Percentiles rank a stretch among this genome's conserved stretches.
Conservation (phyloP, 176 grass and related monocot species). For the Musa itinerans region DNA sequence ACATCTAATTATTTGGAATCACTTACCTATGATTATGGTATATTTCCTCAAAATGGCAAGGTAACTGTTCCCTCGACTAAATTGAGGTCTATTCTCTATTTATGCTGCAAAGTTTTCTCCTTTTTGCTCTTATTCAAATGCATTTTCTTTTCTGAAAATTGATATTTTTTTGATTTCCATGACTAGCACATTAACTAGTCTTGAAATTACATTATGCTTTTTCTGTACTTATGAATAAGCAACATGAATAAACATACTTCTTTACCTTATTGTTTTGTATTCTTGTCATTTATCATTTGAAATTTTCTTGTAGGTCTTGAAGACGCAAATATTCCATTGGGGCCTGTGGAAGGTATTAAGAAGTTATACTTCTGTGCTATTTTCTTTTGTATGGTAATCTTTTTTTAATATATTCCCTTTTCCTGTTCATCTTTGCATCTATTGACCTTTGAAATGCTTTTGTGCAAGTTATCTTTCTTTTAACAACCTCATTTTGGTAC, state of each 20-base stretch:
- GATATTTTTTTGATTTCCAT: neutral
- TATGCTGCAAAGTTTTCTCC: neutral
- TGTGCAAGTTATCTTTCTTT: neutral
- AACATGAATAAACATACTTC: neutral
- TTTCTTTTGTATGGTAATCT: neutral
- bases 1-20: no score
- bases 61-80: no score
- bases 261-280: neutral
- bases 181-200: neutral
- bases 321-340: slow-evolving; percentile 75
- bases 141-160: no score
- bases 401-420: neutral
- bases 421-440: neutral
- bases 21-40: no score
- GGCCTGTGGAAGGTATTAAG: slow-evolving; percentile 70
- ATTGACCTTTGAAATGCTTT: neutral
- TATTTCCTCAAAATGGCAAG: no score
- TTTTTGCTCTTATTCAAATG: neutral
- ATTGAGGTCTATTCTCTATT: neutral
- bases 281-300: slow-evolving; percentile 13
- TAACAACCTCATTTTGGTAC: neutral
- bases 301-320: slow-evolving; percentile 63
- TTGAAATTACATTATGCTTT: neutral
- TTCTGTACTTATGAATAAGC: neutral
- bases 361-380: neutral